phyloP scores from a whole-genome alignment of 2,329 filamentous ascomycete genomes.

The Chaetomium olivaceum region DNA sequence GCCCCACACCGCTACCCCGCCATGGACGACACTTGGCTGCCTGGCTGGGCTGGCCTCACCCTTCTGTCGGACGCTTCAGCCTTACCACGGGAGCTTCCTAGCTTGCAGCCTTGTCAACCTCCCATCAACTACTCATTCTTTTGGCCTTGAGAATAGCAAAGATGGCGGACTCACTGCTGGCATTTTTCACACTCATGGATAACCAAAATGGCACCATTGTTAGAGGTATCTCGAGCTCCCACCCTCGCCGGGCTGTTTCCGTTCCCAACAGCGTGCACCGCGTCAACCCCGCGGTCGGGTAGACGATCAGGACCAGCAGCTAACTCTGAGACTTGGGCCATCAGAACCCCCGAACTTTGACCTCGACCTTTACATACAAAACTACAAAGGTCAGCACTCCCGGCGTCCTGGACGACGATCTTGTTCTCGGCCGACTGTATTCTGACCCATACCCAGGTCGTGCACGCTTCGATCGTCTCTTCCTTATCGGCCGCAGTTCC shows the following conservation, averaged over 20 bases:
- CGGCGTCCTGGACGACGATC: not conserved
- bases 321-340: not conserved
- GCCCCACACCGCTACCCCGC: conserved; percentile 17
- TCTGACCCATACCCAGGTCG: conserved; percentile 56
- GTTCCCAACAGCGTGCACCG: not conserved
- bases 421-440: not conserved
- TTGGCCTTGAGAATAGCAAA: conserved; percentile 19
- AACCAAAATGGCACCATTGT: conserved; percentile 50
- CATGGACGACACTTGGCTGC: conserved; percentile 12
- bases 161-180: conserved; percentile 45
- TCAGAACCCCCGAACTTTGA: conserved; percentile 83
- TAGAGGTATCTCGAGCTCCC: conserved; percentile 43
- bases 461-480: conserved; percentile 77
- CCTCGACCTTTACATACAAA: conserved; percentile 84
- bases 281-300: not conserved
- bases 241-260: not conserved
- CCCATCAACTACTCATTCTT: not conserved
- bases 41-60: conserved; percentile 5
- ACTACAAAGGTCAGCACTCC: conserved; percentile 70
- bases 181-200: conserved; percentile 51
- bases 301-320: not conserved
- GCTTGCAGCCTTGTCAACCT: conserved; percentile 17
- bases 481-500: conserved; percentile 78
- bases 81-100: conserved; percentile 13
- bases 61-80: conserved; percentile 4